Evolutionary conservation across 2,329 filamentous ascomycete species (phyloP).

Genomic region (Neospermospora avenae): DNA sequence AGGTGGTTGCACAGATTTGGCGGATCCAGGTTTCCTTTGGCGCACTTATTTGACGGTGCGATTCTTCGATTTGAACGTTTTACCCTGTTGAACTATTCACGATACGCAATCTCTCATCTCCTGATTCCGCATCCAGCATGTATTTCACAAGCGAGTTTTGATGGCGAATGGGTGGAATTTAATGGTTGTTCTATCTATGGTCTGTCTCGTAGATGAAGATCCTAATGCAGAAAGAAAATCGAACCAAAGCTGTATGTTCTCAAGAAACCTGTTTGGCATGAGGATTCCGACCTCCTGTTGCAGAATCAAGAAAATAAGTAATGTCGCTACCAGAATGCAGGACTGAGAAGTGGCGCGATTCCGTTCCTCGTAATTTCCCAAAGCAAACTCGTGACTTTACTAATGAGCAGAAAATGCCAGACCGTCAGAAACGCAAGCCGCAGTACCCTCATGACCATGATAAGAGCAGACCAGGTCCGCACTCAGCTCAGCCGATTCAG

Average conservation of each 20-base stretch:
- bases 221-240: conserved; percentile 7
- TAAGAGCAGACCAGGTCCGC: neutral
- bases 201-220: neutral
- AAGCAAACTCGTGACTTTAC: neutral
- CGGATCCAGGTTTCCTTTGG: conserved; percentile 8
- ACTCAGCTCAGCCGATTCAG: neutral
- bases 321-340: neutral
- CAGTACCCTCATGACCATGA: neutral
- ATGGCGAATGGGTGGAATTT: neutral
- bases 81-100: neutral
- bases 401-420: neutral
- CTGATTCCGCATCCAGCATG: conserved; percentile 2
- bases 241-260: neutral
- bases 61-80: neutral
- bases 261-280: neutral
- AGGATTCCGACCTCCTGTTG: neutral
- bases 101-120: conserved; percentile 11
- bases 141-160: neutral
- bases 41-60: neutral
- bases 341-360: neutral
- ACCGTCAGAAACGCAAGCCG: neutral
- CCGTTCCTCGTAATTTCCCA: no score
- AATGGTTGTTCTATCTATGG: conserved; percentile 4
- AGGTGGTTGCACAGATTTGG: conserved; percentile 8
- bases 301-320: neutral